Conservation (phyloP, 2,329 filamentous ascomycete genomes). For the Blastomyces emzantsi region DNA sequence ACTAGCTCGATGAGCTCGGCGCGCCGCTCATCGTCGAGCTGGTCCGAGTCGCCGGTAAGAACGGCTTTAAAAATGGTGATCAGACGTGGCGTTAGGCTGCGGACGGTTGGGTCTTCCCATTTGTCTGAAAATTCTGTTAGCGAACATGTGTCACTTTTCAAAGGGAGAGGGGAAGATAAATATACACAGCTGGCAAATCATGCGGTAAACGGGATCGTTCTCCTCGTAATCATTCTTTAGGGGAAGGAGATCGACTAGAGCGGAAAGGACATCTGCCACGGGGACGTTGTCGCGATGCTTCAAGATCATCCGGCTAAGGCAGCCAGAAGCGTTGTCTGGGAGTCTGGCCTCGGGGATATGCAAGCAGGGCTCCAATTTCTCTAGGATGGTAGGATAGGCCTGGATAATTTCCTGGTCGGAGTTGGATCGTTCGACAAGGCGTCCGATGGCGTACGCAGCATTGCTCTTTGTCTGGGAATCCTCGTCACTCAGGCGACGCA, state of each 20-base stretch:
- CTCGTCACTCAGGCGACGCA: conserved; percentile 81
- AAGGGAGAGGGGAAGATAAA: conserved; percentile 19
- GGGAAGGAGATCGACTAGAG: conserved; percentile 68
- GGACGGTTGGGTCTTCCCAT: conserved; percentile 39
- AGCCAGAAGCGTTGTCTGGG: conserved; percentile 88
- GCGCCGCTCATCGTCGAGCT: conserved; percentile 41
- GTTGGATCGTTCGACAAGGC: conserved; percentile 72
- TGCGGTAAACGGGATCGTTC: conserved; percentile 87
- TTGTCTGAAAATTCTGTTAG: conserved; percentile 30
- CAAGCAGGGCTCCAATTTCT: conserved; percentile 78
- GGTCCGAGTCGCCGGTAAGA: conserved; percentile 37
- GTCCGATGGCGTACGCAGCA: conserved; percentile 80
- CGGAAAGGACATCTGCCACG: conserved; percentile 70
- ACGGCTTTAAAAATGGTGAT: conserved; percentile 42
- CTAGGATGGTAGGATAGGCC: conserved; percentile 66
- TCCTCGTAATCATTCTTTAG: conserved; percentile 92
- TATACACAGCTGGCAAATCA: conserved; percentile 79
- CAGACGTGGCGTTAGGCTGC: conserved; percentile 38
- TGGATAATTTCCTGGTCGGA: conserved; percentile 65
- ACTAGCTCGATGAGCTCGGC: conserved; percentile 40
- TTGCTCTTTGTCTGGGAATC: conserved; percentile 92
- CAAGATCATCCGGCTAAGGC: conserved; percentile 84
- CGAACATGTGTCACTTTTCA: not conserved
- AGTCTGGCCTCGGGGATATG: conserved; percentile 68
- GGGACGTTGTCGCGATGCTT: conserved; percentile 78